Conservation (phyloP, 345 rosid species). For the Conringia planisiliqua region DNA sequence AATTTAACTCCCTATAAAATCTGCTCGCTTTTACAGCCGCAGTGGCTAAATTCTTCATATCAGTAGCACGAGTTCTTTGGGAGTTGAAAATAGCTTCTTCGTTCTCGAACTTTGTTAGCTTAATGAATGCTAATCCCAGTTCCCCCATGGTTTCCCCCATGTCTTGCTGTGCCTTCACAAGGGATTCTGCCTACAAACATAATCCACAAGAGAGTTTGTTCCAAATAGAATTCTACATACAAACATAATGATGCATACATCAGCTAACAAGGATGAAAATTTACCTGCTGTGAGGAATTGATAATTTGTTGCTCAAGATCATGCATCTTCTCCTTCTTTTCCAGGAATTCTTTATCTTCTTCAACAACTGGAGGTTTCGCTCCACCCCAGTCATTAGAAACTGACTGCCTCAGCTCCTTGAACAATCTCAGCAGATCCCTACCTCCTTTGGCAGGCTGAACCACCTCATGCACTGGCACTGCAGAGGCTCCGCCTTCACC, state of each 20-base stretch:
- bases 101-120: conserved; percentile 83
- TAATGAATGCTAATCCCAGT: conserved; percentile 81
- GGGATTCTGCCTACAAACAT: conserved; percentile 64
- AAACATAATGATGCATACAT: neutral
- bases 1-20: conserved; percentile 81
- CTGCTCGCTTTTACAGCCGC: conserved; percentile 98
- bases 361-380: conserved; percentile 73
- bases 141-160: conserved; percentile 98
- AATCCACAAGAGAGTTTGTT: neutral
- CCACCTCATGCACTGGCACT: conserved; percentile 70
- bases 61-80: conserved; percentile 72
- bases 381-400: conserved; percentile 88
- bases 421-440: conserved; percentile 85
- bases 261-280: neutral
- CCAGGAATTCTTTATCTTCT: conserved; percentile 89
- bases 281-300: conserved; percentile 91
- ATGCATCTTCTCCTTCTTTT: conserved; percentile 73
- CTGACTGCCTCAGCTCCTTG: conserved; percentile 85
- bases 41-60: conserved; percentile 30
- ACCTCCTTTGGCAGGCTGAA: conserved; percentile 86
- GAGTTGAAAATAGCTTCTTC: conserved; percentile 78
- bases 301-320: conserved; percentile 88
- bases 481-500: conserved; percentile 53
- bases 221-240: neutral
- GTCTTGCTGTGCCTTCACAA: conserved; percentile 97